Base-by-base conservation (phyloP, 208 protist species). In the Leptomonas seymouri region DNA sequence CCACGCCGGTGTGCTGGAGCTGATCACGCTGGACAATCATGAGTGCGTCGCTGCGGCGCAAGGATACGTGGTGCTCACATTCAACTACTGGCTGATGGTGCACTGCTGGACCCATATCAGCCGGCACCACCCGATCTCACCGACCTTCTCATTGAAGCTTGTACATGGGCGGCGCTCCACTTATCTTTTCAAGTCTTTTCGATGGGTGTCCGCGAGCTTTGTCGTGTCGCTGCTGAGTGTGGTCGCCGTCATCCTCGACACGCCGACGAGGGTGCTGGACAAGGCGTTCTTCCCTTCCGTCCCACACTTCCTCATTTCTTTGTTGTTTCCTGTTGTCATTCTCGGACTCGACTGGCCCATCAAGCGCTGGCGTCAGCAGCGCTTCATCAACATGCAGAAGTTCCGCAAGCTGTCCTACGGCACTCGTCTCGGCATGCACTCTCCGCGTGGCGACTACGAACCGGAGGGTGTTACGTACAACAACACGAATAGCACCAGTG, bases 361-460 rank as follows among this genome's bases (percentile, higher is more conserved):
- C 31, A 97, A 97, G 76, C 74, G 82, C 15, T 94, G 89, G 89
- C 82, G 93, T 6, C 74, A 80, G 67, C 78, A 74, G 55, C 82
- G 87, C 20, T 96, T 90, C 70, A 89, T 51, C 36, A 82, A 87
- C 39, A 96, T 93, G 89, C 93, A 97, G 53, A 94, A 94, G 60
- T 97, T 93, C 48, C 82, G 89, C 41, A 88, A 91, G 45, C 69
- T 97, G 25, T 89, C 81, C 42, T 97, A 93, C 75, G 91, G 88
- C 25, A 97, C 93, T 12, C 89, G 91, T 2, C 83, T 97, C 5
- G 93, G 93, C 42, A 97, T 97, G 93, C 93, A 97, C 78, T 94
- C 87, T 4, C 93, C 93, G 7, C 78, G 91, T 31, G 93, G 93
- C 0, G 93, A 97, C 64, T 94, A 97, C 67, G 90, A 96, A 60